Base-by-base conservation (phyloP, 345 rosid species). In the Brassica nigra region DNA sequence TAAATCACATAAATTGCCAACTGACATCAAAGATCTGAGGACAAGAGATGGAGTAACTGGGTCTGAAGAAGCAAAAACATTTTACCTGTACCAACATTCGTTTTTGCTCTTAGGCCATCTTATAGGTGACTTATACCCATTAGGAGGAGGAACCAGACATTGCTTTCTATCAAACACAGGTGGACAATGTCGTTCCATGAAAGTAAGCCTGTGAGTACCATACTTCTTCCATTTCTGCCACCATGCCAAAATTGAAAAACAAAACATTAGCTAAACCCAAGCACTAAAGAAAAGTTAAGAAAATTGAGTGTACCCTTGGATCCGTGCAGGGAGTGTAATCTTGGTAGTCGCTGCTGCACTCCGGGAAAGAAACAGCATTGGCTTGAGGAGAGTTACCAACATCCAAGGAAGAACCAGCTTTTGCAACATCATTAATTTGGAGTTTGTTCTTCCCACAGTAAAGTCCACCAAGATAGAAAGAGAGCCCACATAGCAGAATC, bases 311-410 rank as follows among this genome's bases (percentile, higher is more conserved):
- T 87, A 93, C 99, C 97, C 76, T 90, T 72, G 99, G 99, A 88
- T 95, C 97, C 0, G 99, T 95, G 89, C 99, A 95, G 0, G 99
- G 98, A 71, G 99, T 95, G 89, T 91, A 90, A 81, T 95, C 99
- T 81, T 95, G 99, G 78, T 82, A 93, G 72, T 89, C 88, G 29
- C 72, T 81, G 79, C 91, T 87, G 87, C 99, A 95, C 84, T 93
- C 94, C 0, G 90, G 86, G 71, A 95, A 95, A 69, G 86, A 70
- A 68, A 84, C 75, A 23, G 89, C 65, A 69, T 91, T 91, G 68
- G 81, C 81, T 74, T 91, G 90, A 44, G 85, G 88, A 66, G 97
- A 85, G 54, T 80, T 62, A 44, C 66, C 88, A 0, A 54, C 39
- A 3, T 81, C 86, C 2, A 90, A 82, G 61, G 92, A 80, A 20